A percentile compares a stretch with the other conserved stretches of the same genome.
phyloP scores from a whole-genome alignment of 78 protist genomes.

The Speleostelium caveatum region DNA sequence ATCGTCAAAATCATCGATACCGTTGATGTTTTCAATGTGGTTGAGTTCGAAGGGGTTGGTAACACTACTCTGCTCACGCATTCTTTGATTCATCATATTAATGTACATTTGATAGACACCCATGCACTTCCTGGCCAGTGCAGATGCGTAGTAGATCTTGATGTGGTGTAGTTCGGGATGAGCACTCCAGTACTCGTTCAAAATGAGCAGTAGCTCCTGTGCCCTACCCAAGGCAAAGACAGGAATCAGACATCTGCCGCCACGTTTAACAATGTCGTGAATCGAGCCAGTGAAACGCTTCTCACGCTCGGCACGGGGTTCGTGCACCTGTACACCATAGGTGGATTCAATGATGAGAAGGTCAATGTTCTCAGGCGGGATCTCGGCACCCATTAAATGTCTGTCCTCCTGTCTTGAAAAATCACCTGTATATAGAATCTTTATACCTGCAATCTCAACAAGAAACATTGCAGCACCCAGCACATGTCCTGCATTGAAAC shows the following conservation, averaged over 20 bases:
- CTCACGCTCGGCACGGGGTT: constrained; percentile 92
- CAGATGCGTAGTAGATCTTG: constrained; percentile 95
- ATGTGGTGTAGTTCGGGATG: constrained; percentile 90
- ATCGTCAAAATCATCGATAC: constrained; percentile 83
- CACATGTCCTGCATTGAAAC: constrained; percentile 98
- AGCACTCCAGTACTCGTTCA: constrained; percentile 88
- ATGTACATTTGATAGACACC: constrained; percentile 89
- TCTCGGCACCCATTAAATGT: constrained; percentile 97
- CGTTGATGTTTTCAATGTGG: constrained; percentile 87
- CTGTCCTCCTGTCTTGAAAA: constrained; percentile 96
- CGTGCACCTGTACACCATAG: constrained; percentile 93
- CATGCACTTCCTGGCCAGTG: constrained; percentile 94
- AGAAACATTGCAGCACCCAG: constrained; percentile 98
- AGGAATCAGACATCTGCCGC: constrained; percentile 95
- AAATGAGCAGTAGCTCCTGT: constrained; percentile 97
- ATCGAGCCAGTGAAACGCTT: constrained; percentile 82
- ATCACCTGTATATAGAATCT: constrained; percentile 98
- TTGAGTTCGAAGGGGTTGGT: constrained; percentile 95
- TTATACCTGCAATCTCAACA: constrained; percentile 95
- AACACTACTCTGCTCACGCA: constrained; percentile 70
- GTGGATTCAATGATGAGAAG: constrained; percentile 96
- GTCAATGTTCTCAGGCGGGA: constrained; percentile 93
- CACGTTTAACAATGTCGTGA: constrained; percentile 67
- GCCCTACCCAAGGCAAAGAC: constrained; percentile 98
- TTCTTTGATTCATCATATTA: constrained; percentile 94